These are phyloP conservation scores for Begonia loranthoides DNA, from an alignment of 306 rosid species.

Conservation along the genomic window DNA sequence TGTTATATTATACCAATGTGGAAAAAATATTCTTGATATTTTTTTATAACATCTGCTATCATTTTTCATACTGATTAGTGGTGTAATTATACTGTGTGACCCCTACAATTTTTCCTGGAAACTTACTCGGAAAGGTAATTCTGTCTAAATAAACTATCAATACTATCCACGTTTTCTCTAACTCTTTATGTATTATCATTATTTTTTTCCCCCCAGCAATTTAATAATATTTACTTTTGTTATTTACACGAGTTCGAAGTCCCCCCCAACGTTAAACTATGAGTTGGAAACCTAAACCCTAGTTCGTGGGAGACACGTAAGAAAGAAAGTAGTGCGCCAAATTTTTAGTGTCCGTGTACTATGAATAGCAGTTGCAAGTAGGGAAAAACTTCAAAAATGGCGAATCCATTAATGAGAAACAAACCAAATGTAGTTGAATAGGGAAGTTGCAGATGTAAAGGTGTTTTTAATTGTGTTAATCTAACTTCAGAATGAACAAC, in stretches of 20 bases:
- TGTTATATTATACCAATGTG: no score
- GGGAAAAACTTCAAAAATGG: conserved; percentile 16
- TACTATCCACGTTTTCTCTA: no score
- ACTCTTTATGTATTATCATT: no score
- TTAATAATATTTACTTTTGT: no score
- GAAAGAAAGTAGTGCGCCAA: conserved; percentile 33
- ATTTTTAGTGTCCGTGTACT: conserved; percentile 18
- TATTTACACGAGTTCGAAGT: conserved; percentile 1
- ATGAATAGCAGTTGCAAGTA: conserved; percentile 16
- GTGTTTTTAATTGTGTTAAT: conserved; percentile 9
- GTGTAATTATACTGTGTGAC: no score
- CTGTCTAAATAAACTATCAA: no score
- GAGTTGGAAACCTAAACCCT: conserved; percentile 70
- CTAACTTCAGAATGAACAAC: conserved; percentile 23
- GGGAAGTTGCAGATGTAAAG: conserved; percentile 20
- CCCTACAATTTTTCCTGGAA: no score
- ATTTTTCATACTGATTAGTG: no score
- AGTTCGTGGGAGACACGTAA: conserved; percentile 84
- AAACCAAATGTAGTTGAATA: conserved; percentile 18
- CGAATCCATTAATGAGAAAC: conserved; percentile 5
- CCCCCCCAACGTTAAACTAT: conserved; percentile 20
- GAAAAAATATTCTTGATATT: no score
- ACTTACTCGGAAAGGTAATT: no score
- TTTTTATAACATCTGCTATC: no score
- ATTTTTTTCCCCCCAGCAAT: no score